A percentile compares a stretch with the other conserved stretches of the same genome.
Evolutionary conservation across 2,329 filamentous ascomycete species (phyloP).

Genomic region (Calonectria leucothoes): DNA sequence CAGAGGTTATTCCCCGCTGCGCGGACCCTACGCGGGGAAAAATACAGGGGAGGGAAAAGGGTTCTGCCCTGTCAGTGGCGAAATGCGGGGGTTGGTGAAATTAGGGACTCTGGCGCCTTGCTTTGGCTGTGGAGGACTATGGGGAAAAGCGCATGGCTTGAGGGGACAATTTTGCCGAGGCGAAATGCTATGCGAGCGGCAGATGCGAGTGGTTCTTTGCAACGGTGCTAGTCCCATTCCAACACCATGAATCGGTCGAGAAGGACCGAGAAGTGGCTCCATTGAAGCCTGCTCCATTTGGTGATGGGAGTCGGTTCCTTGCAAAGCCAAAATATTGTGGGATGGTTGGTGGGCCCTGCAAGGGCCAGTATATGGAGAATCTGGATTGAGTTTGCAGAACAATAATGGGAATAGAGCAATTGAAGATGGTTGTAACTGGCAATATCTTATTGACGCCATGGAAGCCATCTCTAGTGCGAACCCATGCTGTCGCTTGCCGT

Average conservation of each 20-base stretch:
- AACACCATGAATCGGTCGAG: neutral
- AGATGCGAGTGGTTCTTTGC: neutral
- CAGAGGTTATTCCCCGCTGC: constrained; percentile 5
- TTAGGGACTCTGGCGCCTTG: neutral
- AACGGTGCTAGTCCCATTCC: neutral
- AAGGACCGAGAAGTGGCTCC: neutral
- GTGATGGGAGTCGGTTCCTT: neutral
- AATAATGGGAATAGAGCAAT: neutral
- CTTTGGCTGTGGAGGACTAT: neutral
- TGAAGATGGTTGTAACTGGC: neutral
- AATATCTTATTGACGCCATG: neutral
- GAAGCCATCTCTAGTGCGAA: neutral
- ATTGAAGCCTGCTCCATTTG: neutral
- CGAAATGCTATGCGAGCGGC: neutral
- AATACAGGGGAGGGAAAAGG: constrained; percentile 13
- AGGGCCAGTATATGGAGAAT: neutral
- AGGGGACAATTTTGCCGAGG: constrained; percentile 4
- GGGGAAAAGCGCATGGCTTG: neutral
- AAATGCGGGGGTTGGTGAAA: constrained; percentile 17
- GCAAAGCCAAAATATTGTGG: neutral
- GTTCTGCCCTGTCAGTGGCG: neutral
- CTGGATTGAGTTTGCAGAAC: neutral
- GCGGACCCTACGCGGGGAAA: constrained; percentile 8
- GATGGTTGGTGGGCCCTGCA: neutral
- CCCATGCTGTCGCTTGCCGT: neutral